phyloP scores from a whole-genome alignment of 2,329 filamentous ascomycete species.

The Calonectria montana region DNA sequence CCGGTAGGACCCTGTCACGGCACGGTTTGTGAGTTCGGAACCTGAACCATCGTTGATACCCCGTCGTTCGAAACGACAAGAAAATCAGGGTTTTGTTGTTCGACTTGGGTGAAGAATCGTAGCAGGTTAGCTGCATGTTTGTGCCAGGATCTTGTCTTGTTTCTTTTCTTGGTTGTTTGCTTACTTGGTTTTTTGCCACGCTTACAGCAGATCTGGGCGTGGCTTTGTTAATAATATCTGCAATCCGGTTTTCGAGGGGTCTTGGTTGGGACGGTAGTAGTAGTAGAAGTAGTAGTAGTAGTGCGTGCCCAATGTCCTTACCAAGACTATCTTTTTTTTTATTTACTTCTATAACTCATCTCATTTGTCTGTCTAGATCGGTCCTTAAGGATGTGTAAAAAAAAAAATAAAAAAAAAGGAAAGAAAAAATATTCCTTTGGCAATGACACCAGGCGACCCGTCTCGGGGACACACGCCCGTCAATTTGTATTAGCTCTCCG shows the following conservation, averaged over 20 bases:
- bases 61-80: not conserved
- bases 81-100: not conserved
- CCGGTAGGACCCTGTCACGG: not conserved
- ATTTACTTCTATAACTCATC: not conserved
- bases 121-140: not conserved
- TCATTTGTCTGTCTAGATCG: not conserved
- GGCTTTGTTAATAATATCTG: not conserved
- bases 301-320: not conserved
- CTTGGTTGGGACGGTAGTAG: no score
- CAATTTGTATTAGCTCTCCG: not conserved
- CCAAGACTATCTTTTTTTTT: not conserved
- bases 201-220: not conserved
- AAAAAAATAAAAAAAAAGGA: no score
- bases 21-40: not conserved
- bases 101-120: not conserved
- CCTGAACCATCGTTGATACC: not conserved
- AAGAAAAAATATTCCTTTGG: no score
- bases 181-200: not conserved
- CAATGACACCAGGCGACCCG: not conserved
- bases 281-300: no score
- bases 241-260: not conserved
- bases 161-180: not conserved
- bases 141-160: not conserved
- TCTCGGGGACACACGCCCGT: not conserved
- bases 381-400: not conserved